These are phyloP conservation scores for Carex kokanica DNA, from an alignment of 176 grass and related monocot genomes.

Conservation along the genomic window DNA sequence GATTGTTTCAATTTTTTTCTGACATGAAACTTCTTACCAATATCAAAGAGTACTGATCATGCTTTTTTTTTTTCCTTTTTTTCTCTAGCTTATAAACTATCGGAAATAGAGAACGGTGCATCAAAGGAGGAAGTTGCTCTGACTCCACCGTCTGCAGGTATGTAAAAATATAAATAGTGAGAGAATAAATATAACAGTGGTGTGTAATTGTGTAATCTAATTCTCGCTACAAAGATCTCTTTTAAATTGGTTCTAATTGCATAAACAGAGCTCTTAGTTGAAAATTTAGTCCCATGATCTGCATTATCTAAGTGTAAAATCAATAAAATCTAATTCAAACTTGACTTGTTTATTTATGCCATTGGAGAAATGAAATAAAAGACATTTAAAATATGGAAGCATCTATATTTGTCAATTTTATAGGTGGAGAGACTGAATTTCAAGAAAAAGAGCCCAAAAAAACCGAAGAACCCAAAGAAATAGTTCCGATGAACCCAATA, in stretches of 20 bases:
- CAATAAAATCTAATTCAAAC: too few relatives aligned
- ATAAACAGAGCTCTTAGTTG: background rate
- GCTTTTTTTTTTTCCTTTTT: background rate
- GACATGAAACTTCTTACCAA: background rate
- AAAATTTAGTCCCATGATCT: background rate
- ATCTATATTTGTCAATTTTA: background rate
- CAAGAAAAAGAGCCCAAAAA: background rate
- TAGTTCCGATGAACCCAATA: conserved; percentile 22
- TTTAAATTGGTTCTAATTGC: background rate
- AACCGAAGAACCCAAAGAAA: background rate
- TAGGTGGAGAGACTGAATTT: background rate
- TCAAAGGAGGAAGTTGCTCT: conserved; percentile 1
- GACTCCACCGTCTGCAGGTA: conserved; percentile 1
- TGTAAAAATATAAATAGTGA: background rate
- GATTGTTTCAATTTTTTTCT: background rate
- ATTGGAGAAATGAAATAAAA: background rate
- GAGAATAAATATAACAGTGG: background rate
- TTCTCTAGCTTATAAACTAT: background rate
- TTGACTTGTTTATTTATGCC: too few relatives aligned
- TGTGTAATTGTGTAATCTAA: background rate
- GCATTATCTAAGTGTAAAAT: background rate
- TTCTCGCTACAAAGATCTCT: background rate
- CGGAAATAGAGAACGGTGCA: background rate
- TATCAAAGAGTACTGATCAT: background rate
- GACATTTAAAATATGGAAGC: background rate